Evolutionary conservation across 805 yeast species (phyloP), one percentile per base, ranked within the genome.

Genomic region (Starmera dryadoides): DNA sequence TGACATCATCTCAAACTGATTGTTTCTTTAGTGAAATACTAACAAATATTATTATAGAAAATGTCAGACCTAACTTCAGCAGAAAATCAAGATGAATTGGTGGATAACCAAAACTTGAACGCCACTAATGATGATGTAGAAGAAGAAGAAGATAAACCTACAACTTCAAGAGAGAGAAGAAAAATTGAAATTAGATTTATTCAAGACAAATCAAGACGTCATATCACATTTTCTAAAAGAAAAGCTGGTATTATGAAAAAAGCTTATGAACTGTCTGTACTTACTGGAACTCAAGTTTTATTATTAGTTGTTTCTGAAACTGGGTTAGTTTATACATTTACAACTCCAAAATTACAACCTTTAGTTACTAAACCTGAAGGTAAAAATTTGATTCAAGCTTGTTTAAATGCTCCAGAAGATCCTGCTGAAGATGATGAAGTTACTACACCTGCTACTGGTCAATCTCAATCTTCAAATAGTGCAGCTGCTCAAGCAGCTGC

Each of bases 181-280:
- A 91, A 91, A 66, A 91, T 91, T 55, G 98, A 93, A 64, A 93
- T 93, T 62, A 86, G 87, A 69, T 93, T 93, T 59, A 93, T 93
- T 56, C 96, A 91, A 68, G 97, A 93, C 64, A 93, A 93, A 68
- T 86, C 96, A 17, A 80, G 98, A 62, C 86, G 98, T 58, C 98
- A 93, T 66, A 94, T 93, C 53, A 93, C 98, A 23, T 93, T 93
- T 57, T 87, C 97, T 39, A 93, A 93, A 69, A 84, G 98, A 66
- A 91, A 91, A 66, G 98, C 96, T 34, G 98, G 98, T 52, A 91
- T 93, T 56, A 93, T 93, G 98, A 93, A 93, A 69, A 93, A 93
- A 69, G 98, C 98, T n/a, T 93, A 91, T 66, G 98, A 93, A 62
- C 73, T 93, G 48, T 84, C 95, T 17, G 98, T 93, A 38, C 74